Evolutionary conservation across 305 asterid genomes (phyloP), one percentile per base, ranked within the genome.

Genomic region (Fraxinus sp.): DNA sequence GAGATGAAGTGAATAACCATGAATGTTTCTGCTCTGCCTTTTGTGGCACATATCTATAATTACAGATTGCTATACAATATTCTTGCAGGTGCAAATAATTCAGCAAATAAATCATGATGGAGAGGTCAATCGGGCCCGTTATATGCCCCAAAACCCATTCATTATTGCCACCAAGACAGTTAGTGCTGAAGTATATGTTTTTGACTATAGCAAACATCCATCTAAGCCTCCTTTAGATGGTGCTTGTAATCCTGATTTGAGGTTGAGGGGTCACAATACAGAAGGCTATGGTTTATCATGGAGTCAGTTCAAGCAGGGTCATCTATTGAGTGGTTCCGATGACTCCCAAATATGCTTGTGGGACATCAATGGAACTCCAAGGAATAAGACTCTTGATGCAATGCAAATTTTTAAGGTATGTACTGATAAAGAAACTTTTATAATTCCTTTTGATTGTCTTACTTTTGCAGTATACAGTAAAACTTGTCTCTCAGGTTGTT

Each of bases 61-160:
- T 59, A 18, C 52, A 49, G 7, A 68, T 7, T 80, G 22, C 62
- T 52, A 4, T 13, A 33, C 49, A 35, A 41, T 37, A 52, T 80
- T 16, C 77, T 79, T 90, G 86, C 93, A 95, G 98, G 98, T 95
- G 13, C 98, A 95, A 92, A 91, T 95, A 46, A 94, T 95, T 83
- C 98, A 95, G 88, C 98, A 95, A 85, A 93, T 95, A 83, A 90
- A 93, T 90, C 98, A 95, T 68, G 98, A 95, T 3, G 98, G 98
- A 66, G 98, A 95, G 91, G 98, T 95, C 78, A 95, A 95, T 74
- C 93, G 98, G 24, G 98, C 98, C 76, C 98, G 98, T 22, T 90
- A 95, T 79, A 93, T 95, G 98, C 98, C 98, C 80, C 98, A 95
- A 82, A 93, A 91, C 84, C 83, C 88, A 7, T 95, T 94, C 83